These are phyloP conservation scores for Metrosideros polymorpha DNA, from an alignment of 441 rosid species.

Conservation along the genomic window DNA sequence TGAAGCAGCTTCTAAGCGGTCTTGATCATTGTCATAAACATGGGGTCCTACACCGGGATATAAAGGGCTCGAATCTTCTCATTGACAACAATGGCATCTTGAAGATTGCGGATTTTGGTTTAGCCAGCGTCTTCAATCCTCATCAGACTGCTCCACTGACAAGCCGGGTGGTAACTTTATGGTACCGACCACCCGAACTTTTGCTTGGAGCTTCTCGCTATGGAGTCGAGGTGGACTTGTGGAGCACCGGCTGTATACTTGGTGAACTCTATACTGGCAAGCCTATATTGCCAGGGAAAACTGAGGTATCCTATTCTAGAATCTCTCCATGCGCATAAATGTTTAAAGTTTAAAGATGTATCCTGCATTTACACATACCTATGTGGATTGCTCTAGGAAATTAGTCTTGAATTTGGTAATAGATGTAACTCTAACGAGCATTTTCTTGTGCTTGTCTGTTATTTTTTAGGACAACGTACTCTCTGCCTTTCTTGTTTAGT, in stretches of 20 bases:
- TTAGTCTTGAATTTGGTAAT: background rate
- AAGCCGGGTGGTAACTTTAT: constrained; percentile 89
- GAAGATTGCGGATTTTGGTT: constrained; percentile 94
- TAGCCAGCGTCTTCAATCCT: constrained; percentile 69
- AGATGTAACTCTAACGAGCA: background rate
- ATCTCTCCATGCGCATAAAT: background rate
- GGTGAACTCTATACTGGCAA: constrained; percentile 71
- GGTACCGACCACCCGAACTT: constrained; percentile 98
- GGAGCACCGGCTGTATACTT: constrained; percentile 95
- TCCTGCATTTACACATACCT: background rate
- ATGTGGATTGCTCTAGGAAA: background rate
- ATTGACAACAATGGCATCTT: constrained; percentile 67
- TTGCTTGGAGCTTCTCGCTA: constrained; percentile 71
- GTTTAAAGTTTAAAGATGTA: background rate
- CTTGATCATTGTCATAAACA: constrained; percentile 88
- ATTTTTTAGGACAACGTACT: background rate
- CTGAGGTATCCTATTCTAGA: constrained; percentile 48
- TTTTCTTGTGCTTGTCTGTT: background rate
- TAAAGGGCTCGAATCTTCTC: constrained; percentile 92
- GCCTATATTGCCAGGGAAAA: constrained; percentile 87
- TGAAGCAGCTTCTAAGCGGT: constrained; percentile 88
- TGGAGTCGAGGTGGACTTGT: constrained; percentile 77
- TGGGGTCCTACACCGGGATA: constrained; percentile 83
- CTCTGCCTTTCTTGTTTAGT: background rate
- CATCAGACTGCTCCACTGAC: constrained; percentile 43